phyloP scores from a whole-genome alignment of 768 basidiomycete species.

The Xanthoconium purpureum region DNA sequence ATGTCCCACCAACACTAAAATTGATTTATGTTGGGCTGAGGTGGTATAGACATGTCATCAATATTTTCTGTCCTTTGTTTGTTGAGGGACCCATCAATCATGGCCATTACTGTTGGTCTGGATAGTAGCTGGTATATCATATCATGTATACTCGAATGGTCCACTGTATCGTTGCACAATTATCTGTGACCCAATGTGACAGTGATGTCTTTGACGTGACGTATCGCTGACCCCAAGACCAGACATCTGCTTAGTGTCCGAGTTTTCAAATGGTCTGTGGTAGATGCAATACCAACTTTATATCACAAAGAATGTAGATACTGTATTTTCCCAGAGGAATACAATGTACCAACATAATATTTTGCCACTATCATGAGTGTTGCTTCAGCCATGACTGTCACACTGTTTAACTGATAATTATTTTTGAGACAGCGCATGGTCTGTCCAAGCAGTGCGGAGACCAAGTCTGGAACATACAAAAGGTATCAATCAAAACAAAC shows the following conservation, averaged over 20 bases:
- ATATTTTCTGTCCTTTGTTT: background rate
- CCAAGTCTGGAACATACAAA: background rate
- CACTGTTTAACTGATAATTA: background rate
- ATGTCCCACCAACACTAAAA: too few species aligned
- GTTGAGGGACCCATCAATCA: background rate
- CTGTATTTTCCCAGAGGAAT: background rate
- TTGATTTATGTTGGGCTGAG: too few species aligned
- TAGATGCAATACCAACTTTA: background rate
- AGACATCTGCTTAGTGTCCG: background rate
- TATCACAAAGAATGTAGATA: background rate
- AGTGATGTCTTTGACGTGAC: background rate
- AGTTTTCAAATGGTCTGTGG: background rate
- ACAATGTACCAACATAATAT: background rate
- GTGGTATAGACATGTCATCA: too few species aligned
- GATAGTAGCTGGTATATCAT: background rate
- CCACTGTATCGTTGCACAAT: background rate
- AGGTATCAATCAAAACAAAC: background rate
- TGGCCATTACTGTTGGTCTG: background rate
- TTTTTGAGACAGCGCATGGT: background rate
- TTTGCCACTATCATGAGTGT: background rate
- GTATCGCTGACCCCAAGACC: background rate
- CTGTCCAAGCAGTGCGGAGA: background rate
- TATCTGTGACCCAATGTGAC: background rate
- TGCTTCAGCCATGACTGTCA: background rate
- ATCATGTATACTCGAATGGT: background rate